Evolutionary conservation across 2,329 filamentous ascomycete species (phyloP).

Genomic region (Tolypocladium tropicale): DNA sequence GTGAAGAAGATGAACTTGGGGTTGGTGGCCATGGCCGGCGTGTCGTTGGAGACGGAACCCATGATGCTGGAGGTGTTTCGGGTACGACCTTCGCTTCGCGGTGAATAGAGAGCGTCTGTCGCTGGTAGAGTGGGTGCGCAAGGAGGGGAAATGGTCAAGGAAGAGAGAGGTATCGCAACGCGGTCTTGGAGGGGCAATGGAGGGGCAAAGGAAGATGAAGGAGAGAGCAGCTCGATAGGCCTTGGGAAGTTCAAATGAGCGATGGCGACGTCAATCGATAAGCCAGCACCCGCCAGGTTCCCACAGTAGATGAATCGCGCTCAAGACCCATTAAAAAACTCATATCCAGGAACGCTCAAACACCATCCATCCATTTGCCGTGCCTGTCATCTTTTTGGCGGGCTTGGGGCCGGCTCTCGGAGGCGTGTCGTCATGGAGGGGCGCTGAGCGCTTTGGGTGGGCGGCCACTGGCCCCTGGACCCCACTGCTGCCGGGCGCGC

Average conservation of each 20-base stretch:
- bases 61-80: slow-evolving; percentile 17
- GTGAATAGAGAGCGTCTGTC: neutral
- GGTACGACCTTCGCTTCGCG: neutral
- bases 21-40: slow-evolving; percentile 52
- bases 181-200: slow-evolving; percentile 1
- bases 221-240: neutral
- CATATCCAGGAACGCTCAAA: neutral
- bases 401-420: neutral
- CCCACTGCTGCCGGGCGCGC: neutral
- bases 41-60: slow-evolving; percentile 30
- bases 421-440: slow-evolving; percentile 8
- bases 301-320: neutral
- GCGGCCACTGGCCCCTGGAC: neutral
- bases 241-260: neutral
- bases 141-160: neutral
- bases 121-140: neutral
- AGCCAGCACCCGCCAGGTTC: neutral
- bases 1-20: slow-evolving; percentile 97
- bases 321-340: slow-evolving; percentile 4
- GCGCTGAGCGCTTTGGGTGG: slow-evolving; percentile 1
- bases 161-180: no score
- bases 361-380: neutral
- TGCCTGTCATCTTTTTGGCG: neutral
- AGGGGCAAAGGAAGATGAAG: slow-evolving; percentile 2
- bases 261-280: slow-evolving; percentile 1